Percentiles rank a stretch among this genome's conserved stretches.
Evolutionary conservation across 225 moss, liverwort and hornwort genomes (phyloP).

Genomic region (Asterella californica): DNA sequence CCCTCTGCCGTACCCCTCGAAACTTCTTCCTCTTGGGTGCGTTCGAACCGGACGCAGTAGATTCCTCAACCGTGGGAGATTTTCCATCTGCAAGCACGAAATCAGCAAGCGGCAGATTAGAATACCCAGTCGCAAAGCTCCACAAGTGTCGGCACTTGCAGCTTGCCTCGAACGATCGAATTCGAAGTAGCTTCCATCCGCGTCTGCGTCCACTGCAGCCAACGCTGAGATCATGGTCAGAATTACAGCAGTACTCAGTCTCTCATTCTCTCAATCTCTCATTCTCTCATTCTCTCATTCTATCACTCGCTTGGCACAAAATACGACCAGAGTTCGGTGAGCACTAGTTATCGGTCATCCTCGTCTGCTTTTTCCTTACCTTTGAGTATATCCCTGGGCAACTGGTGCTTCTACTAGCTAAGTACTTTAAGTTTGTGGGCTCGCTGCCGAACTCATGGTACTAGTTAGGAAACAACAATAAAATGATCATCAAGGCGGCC

Average conservation of each 20-base stretch:
- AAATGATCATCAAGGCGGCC: background rate
- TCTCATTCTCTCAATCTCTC: background rate
- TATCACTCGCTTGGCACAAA: background rate
- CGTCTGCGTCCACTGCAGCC: constrained; percentile 2
- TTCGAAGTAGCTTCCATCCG: background rate
- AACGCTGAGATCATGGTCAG: background rate
- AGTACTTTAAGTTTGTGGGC: too few relatives aligned
- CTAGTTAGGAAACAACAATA: background rate
- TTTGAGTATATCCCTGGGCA: background rate
- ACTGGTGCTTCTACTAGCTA: background rate
- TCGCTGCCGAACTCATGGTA: background rate
- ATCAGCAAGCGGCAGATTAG: background rate
- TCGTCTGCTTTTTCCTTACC: background rate
- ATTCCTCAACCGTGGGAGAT: constrained; percentile 7
- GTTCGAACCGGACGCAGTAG: background rate
- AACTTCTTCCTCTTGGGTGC: constrained; percentile 23
- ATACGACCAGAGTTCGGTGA: background rate
- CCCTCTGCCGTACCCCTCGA: constrained; percentile 40
- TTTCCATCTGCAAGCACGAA: constrained; percentile 12
- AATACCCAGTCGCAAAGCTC: background rate
- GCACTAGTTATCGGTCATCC: too few relatives aligned
- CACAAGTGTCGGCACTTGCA: background rate
- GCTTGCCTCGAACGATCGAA: background rate
- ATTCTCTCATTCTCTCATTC: background rate
- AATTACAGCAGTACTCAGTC: background rate